Base-by-base conservation (phyloP, 192 early-diverging fungal species). In the Spinellus fusiger region DNA sequence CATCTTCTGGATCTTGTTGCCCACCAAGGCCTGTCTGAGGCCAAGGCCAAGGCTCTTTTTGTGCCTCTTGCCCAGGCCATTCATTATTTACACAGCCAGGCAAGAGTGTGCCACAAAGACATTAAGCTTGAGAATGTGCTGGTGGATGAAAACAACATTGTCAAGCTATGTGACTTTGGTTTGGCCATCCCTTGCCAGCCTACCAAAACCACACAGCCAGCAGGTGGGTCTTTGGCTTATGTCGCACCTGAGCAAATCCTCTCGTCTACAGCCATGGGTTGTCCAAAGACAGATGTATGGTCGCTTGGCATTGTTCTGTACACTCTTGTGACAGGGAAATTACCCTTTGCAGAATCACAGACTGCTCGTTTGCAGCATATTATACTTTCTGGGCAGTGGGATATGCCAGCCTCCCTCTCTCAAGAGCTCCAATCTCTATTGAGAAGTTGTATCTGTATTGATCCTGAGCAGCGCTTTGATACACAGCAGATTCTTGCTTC, bases 61-160 rank as follows among this genome's bases (percentile, higher is more conserved):
- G 69, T 72, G 5, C 90, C 96, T 71, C 47, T 96, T 7, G 86
- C 79, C 2, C 69, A 77, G 5, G 91, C 86, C 10, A 68, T 98
- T 0, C 63, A 77, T 8, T 95, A 97, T 68, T 56, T 96, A 48
- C 96, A 97, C 68, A 56, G 77, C 48, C 74, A 83, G 53, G 76
- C 81, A 28, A 82, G 85, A 23, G 64, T 71, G 9, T 61, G 62
- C 1, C 95, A 98, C 68, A 84, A 89, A 13, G 95, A 98, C 65
- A 76, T 98, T 59, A 98, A 98, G 71, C 82, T 90, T 9, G 95
- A 98, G 64, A 98, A 98, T 71, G 78, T 95, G 23, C 75, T 95
- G 28, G 73, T 91, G 34, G 84, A 82, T 56, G 77, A 77, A 38
- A 56, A 83, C 16, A 76, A 74, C n/a, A 73, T 74, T 13, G 74